phyloP scores from a whole-genome alignment of 208 protist genomes.

The Acanthamoeba lenticulata region DNA sequence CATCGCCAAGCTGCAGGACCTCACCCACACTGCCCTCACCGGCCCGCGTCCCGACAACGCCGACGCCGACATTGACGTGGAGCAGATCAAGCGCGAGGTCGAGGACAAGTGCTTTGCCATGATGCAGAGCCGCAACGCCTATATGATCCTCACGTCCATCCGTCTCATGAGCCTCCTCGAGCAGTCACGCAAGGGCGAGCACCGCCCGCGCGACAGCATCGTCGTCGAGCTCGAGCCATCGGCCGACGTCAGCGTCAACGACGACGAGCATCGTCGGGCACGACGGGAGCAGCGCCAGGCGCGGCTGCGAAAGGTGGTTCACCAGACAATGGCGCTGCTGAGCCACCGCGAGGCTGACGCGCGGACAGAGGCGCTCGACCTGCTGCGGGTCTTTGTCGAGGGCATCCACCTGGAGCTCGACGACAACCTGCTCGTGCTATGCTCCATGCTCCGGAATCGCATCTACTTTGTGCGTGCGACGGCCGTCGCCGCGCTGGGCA shows the following conservation, averaged over 20 bases:
- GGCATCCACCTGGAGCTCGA: neutral
- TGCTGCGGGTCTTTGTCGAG: neutral
- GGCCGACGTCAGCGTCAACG: neutral
- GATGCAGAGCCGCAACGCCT: neutral
- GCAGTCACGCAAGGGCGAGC: neutral
- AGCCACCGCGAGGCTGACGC: neutral
- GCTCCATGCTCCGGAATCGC: conserved; percentile 21
- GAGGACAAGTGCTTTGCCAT: conserved; percentile 9
- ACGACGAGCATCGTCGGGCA: too few species aligned
- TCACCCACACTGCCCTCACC: neutral
- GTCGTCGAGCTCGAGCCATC: neutral
- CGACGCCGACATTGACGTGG: too few species aligned
- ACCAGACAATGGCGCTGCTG: conserved; percentile 1
- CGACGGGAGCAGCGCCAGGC: neutral
- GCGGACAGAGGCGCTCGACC: neutral
- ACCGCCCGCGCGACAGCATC: neutral
- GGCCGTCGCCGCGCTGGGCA: neutral
- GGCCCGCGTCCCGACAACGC: too few species aligned
- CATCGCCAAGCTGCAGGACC: conserved; percentile 30
- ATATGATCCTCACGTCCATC: neutral
- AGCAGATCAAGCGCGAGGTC: neutral
- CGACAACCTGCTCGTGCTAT: neutral
- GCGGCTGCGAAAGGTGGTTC: neutral
- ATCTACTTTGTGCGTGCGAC: conserved; percentile 17
- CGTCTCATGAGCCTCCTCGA: neutral